A percentile compares a stretch with the other conserved stretches of the same genome.
Evolutionary conservation across 768 basidiomycete genomes (phyloP).

Genomic region (Sporobolomyces roseus): DNA sequence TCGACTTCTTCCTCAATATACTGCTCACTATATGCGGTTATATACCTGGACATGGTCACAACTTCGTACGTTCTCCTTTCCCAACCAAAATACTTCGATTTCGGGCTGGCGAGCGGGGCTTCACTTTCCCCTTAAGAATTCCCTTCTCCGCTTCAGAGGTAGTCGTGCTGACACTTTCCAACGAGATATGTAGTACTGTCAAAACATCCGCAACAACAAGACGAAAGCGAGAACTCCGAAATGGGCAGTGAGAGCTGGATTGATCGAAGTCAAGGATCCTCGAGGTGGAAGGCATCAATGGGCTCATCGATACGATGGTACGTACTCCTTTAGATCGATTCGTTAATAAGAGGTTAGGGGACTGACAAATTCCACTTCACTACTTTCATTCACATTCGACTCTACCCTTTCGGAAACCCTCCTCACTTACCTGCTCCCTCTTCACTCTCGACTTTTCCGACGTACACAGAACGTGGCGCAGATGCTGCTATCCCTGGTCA

Average conservation of each 20-base stretch:
- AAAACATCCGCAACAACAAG: constrained; percentile 45
- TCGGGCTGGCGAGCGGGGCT: constrained; percentile 1
- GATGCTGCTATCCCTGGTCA: constrained; percentile 6
- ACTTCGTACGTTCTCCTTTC: constrained; percentile 11
- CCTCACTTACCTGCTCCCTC: background rate
- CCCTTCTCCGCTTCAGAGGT: background rate
- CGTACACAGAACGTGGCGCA: constrained; percentile 6
- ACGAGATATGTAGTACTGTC: constrained; percentile 42
- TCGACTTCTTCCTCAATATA: constrained; percentile 44
- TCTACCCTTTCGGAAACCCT: background rate
- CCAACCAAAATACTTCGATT: no score
- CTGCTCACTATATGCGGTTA: constrained; percentile 44
- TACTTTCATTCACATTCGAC: no score
- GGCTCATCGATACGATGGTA: constrained; percentile 44
- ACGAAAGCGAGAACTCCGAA: constrained; percentile 41
- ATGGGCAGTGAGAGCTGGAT: constrained; percentile 45
- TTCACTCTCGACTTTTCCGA: background rate
- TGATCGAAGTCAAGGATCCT: constrained; percentile 41
- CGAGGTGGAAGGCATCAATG: constrained; percentile 42
- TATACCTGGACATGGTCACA: constrained; percentile 44
- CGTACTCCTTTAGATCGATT: no score
- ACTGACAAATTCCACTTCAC: background rate
- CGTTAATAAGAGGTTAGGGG: no score
- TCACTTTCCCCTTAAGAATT: background rate
- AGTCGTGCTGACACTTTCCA: no score